Evolutionary conservation across 1,284 basidiomycete species (phyloP), one percentile per base, ranked within the genome.

Genomic region (Sanguinoderma infundibulare): DNA sequence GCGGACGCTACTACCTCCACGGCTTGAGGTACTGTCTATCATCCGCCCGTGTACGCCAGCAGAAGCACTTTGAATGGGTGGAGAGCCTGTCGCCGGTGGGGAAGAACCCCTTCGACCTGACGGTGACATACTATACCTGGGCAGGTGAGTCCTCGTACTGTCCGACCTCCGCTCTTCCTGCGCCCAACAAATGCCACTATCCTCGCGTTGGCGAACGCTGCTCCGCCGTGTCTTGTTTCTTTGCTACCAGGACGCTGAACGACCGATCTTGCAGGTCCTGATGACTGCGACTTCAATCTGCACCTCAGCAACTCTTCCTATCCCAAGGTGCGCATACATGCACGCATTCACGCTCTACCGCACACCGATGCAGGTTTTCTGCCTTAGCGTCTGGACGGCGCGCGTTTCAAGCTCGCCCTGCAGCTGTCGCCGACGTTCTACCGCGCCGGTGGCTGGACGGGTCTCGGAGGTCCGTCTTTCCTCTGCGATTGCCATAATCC

Each of bases 261-360:
- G 9, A 17, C 49, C 24, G 30, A 20, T n/a, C 22, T n/a, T 17
- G 34, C 55, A 88, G 90, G 80, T 60, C 71, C 86, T 9, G 90
- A 92, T 66, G 90, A 92, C 54, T 81, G 81, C 53, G 91, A 93
- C 74, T 87, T 86, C 71, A 84, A 89, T 70, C 74, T 82, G 15
- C 91, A 93, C 70, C 77, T 93, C 59, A 90, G 87, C 70, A 93
- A 93, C 70, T 92, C 90, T 0, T 87, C 84, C 62, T 93, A 93
- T 65, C 84, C 88, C 2, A 91, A 91, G 80, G 88, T 85, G 61
- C 30, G 75, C 22, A 15, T 28, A 17, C 22, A 39, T 36, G 32
- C 22, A 24, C 30, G 26, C 30, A 14, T 51, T 60, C 9, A 47
- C 44, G 32, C 10, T 14, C 22, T 20, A 2, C 20, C 32, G 22